A percentile compares a stretch with the other conserved stretches of the same genome.
These are phyloP conservation scores for Neurospora tetrasperma DNA, from an alignment of 495 filamentous ascomycete genomes.

Conservation along the genomic window DNA sequence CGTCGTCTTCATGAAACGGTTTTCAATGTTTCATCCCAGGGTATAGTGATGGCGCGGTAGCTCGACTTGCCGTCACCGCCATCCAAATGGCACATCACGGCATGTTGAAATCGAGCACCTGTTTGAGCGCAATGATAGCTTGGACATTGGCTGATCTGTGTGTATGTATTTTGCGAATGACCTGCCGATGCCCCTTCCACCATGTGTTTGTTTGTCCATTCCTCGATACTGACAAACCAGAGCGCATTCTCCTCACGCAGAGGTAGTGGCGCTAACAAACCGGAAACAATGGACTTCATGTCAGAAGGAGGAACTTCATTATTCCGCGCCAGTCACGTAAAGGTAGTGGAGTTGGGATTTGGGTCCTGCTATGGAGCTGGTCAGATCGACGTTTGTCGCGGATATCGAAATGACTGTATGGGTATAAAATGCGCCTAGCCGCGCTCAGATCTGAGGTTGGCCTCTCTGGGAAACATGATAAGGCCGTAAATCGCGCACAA, in stretches of 20 bases:
- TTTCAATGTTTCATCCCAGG: neutral
- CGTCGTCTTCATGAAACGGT: neutral
- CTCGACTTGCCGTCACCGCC: neutral
- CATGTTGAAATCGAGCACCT: neutral
- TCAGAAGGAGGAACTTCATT: neutral
- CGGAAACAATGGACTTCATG: neutral
- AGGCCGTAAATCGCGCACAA: neutral
- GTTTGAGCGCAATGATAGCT: neutral
- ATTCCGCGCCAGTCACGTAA: neutral
- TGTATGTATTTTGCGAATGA: neutral
- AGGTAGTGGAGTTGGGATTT: neutral
- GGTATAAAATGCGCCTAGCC: neutral
- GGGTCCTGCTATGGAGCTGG: neutral
- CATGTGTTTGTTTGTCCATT: neutral
- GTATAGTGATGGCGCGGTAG: neutral
- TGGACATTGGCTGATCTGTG: neutral
- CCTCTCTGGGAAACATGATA: neutral
- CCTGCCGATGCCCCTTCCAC: neutral
- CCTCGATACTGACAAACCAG: neutral
- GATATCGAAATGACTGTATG: neutral
- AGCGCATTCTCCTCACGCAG: neutral
- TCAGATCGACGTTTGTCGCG: neutral
- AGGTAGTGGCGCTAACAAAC: neutral
- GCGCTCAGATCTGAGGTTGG: neutral
- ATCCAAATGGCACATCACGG: neutral